phyloP scores from a whole-genome alignment of 1,284 basidiomycete species.

The Cystobasidiaceae sp. region DNA sequence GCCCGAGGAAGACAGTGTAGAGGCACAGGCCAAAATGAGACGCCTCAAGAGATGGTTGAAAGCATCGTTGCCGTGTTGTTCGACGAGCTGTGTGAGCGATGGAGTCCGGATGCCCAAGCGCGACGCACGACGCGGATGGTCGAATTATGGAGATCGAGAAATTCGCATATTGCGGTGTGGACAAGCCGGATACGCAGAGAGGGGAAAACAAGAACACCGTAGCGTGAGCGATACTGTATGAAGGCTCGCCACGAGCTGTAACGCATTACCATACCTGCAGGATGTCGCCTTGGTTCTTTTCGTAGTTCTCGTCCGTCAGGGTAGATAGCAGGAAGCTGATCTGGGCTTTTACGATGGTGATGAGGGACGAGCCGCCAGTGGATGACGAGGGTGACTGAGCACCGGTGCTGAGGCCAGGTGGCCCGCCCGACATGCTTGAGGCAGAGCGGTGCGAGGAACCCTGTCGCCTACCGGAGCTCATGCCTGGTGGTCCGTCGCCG shows the following conservation, averaged over 20 bases:
- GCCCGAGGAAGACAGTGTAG: slow-evolving; percentile 53
- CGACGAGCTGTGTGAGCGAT: slow-evolving; percentile 63
- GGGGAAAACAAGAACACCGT: too few species aligned
- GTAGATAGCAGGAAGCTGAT: slow-evolving; percentile 91
- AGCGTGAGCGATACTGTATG: not conserved
- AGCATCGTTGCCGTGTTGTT: slow-evolving; percentile 88
- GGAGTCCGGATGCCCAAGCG: not conserved
- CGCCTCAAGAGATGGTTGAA: slow-evolving; percentile 93
- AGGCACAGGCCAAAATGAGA: slow-evolving; percentile 65
- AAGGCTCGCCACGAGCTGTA: slow-evolving; percentile 49
- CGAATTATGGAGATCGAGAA: too few species aligned
- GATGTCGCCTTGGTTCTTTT: slow-evolving; percentile 83
- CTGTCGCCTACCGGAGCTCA: not conserved
- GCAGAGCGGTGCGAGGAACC: slow-evolving; percentile 2
- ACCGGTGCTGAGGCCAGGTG: slow-evolving; percentile 11
- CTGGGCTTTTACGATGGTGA: slow-evolving; percentile 52
- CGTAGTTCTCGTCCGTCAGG: slow-evolving; percentile 89
- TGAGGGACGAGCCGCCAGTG: not conserved
- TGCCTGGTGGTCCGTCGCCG: not conserved
- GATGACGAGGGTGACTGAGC: slow-evolving; percentile 7
- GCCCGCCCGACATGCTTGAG: slow-evolving; percentile 12
- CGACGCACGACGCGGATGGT: not conserved
- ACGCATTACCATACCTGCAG: too few species aligned
- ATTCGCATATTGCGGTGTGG: too few species aligned
- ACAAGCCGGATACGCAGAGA: too few species aligned